Percentiles rank a stretch among this genome's conserved stretches.
These are phyloP conservation scores for Diversispora eburnea DNA, from an alignment of 192 early-diverging fungal species.

Conservation along the genomic window DNA sequence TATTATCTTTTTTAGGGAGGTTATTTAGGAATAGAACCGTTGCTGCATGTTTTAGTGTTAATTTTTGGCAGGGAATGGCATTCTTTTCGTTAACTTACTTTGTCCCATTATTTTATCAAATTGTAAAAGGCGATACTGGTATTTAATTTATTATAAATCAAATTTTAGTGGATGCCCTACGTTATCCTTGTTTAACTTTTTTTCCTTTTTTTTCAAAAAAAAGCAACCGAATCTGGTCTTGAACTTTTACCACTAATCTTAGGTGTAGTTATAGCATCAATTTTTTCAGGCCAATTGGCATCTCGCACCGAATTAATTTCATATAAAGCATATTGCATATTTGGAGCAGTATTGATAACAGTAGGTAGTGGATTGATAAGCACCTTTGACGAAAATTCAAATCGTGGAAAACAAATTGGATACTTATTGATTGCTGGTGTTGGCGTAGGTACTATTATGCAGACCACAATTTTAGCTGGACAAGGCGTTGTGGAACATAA, in stretches of 20 bases:
- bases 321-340: slow-evolving; percentile 60
- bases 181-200: slow-evolving; percentile 12
- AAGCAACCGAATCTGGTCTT: slow-evolving; percentile 66
- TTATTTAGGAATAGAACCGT: slow-evolving; percentile 53
- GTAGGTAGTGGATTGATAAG: slow-evolving; percentile 60
- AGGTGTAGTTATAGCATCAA: slow-evolving; percentile 57
- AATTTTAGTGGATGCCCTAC: neutral
- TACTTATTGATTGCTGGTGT: slow-evolving; percentile 66
- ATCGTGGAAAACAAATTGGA: slow-evolving; percentile 50
- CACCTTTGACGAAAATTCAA: slow-evolving; percentile 44
- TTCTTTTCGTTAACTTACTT: slow-evolving; percentile 64
- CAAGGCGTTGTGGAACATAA: slow-evolving; percentile 58
- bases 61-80: slow-evolving; percentile 42
- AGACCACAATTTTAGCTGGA: slow-evolving; percentile 62
- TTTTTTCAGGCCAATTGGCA: slow-evolving; percentile 60
- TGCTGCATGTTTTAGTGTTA: slow-evolving; percentile 39
- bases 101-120: slow-evolving; percentile 67
- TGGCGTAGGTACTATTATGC: slow-evolving; percentile 72
- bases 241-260: slow-evolving; percentile 74
- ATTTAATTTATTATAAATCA: neutral
- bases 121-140: slow-evolving; percentile 56
- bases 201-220: slow-evolving; percentile 30
- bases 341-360: slow-evolving; percentile 56
- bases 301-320: slow-evolving; percentile 47
- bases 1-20: neutral